Conservation (phyloP, 345 rosid species). For the Salix purpurea region DNA sequence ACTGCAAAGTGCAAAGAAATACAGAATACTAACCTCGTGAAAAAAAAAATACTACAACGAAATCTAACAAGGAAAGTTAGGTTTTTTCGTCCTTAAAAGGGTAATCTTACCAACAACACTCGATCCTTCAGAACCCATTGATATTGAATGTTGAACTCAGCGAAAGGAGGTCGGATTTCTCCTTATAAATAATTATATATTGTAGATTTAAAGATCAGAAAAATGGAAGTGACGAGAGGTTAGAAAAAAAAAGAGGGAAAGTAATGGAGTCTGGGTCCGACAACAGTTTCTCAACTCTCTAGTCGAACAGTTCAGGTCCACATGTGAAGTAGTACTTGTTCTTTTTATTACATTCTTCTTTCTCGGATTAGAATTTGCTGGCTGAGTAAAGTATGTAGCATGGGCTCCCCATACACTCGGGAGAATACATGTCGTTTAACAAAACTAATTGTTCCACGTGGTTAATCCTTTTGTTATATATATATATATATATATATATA, state of each 20-base stretch:
- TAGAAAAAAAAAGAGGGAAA: neutral
- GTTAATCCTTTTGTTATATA: too few relatives aligned
- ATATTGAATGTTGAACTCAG: conserved; percentile 1
- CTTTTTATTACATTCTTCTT: too few relatives aligned
- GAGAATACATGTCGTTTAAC: too few relatives aligned
- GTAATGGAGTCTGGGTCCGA: neutral
- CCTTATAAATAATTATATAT: neutral
- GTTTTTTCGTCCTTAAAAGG: neutral
- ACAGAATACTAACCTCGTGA: neutral
- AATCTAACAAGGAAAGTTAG: conserved; percentile 8
- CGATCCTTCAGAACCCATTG: conserved; percentile 52
- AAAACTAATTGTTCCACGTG: too few relatives aligned
- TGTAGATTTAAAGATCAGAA: neutral
- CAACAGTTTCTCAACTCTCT: neutral
- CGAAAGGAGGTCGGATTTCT: neutral
- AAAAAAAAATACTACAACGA: neutral
- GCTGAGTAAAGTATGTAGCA: too few relatives aligned
- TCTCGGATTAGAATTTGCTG: too few relatives aligned
- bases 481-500: too few relatives aligned
- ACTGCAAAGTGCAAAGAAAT: neutral
- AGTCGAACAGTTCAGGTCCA: neutral
- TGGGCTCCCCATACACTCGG: too few relatives aligned
- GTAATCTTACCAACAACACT: conserved; percentile 42
- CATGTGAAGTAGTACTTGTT: too few relatives aligned
- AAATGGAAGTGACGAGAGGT: neutral